Evolutionary conservation across 2,329 filamentous ascomycete genomes (phyloP), one percentile per base, ranked within the genome.

Genomic region (Daldinia sp.): DNA sequence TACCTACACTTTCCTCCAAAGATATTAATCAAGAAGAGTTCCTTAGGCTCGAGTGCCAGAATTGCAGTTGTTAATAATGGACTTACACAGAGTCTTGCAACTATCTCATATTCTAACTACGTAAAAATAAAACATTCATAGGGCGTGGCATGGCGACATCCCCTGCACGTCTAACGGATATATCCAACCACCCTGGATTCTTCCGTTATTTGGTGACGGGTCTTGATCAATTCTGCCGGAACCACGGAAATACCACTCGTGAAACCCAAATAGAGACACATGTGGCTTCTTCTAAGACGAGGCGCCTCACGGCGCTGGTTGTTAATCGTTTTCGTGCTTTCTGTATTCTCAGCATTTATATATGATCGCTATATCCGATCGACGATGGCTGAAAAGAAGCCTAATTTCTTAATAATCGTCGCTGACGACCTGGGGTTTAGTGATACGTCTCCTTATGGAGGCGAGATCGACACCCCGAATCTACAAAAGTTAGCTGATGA

Each of bases 401-500:
- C 59, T 12, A 84, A 85, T 71, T 83, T 85, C 74, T 79, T 85
- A 15, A 77, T 85, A 65, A 82, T 85, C 20, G 78, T 83, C 6
- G 81, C 81, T 4, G 81, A 83, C 68, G 81, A 83, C 62, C 75
- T 84, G 4, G 81, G 81, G 3, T 83, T 82, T 73, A 81, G 78
- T 63, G 83, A 85, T 70, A 78, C 82, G n/a, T 78, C 79, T 44
- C 81, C 79, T 69, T 89, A 87, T 71, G 87, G 87, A 61, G 83
- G 85, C 68, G 87, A 89, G 77, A 89, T 89, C 62, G 80, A 81
- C 20, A 89, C 87, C 0, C 87, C 87, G 1, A 86, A 86, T 73
- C 80, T 89, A 33, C 85, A 89, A 77, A 82, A 81, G 30, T 75
- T 87, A 2, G 84, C 84, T 5, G 76, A 81, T 51, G 78, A 83